Evolutionary conservation across 371 early-diverging fungal genomes (phyloP).

Genomic region (Mortierella sp.): DNA sequence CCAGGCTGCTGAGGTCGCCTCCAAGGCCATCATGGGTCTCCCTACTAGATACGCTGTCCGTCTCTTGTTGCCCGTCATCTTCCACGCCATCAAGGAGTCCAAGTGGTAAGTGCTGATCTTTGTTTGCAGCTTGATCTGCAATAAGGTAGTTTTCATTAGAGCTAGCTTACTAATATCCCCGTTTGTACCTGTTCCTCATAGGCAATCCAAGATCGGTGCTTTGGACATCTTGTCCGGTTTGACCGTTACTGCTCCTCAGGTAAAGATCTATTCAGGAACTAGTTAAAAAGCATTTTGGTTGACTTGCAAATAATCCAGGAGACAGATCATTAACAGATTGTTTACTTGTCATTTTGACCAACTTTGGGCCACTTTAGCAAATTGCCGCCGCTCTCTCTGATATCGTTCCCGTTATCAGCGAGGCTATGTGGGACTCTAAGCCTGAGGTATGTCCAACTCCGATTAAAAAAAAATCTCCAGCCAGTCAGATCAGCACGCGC

Average conservation of each 20-base stretch:
- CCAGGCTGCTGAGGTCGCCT: conserved; percentile 64
- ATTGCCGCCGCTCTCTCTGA: conserved; percentile 76
- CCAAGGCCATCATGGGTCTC: conserved; percentile 60
- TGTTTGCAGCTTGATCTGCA: background rate
- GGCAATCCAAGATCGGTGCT: conserved; percentile 69
- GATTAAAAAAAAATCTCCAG: background rate
- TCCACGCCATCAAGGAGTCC: conserved; percentile 66
- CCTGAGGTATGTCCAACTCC: conserved; percentile 64
- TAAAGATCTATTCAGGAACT: conserved; percentile 14
- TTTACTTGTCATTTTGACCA: background rate
- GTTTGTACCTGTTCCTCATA: background rate
- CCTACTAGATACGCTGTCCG: conserved; percentile 60
- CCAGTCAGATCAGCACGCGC: conserved; percentile 5
- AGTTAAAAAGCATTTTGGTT: background rate
- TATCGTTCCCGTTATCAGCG: conserved; percentile 80
- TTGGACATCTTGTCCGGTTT: conserved; percentile 61
- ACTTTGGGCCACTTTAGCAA: conserved; percentile 38
- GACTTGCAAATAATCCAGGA: background rate
- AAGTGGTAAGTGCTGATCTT: conserved; percentile 62
- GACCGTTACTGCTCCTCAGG: conserved; percentile 57
- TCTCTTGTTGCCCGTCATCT: conserved; percentile 65
- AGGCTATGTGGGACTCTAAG: conserved; percentile 86
- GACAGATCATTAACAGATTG: background rate
- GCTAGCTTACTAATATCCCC: background rate
- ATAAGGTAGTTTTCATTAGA: background rate